A percentile compares a stretch with the other conserved stretches of the same genome.
These are phyloP conservation scores for Candolleomyces eurysporus DNA, from an alignment of 768 basidiomycete genomes.

Conservation along the genomic window DNA sequence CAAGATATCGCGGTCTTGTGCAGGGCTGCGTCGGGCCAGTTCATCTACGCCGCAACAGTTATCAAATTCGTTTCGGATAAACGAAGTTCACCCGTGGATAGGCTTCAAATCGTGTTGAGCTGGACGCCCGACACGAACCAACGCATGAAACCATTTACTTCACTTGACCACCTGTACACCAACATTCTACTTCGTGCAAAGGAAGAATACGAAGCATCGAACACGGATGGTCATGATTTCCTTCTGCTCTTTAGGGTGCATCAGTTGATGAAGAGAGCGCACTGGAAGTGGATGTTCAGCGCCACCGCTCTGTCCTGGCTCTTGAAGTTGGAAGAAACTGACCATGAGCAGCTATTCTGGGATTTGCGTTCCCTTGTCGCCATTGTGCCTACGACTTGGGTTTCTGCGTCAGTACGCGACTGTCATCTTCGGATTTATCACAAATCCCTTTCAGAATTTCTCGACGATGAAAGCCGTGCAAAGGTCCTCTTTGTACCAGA, in stretches of 20 bases:
- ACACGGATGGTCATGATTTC: neutral
- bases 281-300: too few relatives aligned
- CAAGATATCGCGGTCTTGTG: conserved; percentile 5
- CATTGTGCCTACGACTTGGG: neutral
- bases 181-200: neutral
- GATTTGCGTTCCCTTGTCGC: neutral
- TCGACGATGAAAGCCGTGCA: neutral
- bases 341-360: neutral
- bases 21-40: conserved; percentile 11
- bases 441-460: neutral
- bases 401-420: too few relatives aligned
- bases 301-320: too few relatives aligned
- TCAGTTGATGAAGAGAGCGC: neutral
- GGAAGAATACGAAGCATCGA: neutral
- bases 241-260: neutral
- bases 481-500: neutral
- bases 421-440: neutral
- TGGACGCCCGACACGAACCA: neutral
- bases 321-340: neutral
- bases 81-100: neutral
- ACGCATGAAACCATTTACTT: neutral
- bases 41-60: conserved; percentile 13
- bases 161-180: conserved; percentile 8
- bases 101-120: neutral
- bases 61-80: conserved; percentile 15